A percentile compares a stretch with the other conserved stretches of the same genome.
These are phyloP conservation scores for Kwoniella europaea DNA, from an alignment of 768 basidiomycete genomes.

Conservation along the genomic window DNA sequence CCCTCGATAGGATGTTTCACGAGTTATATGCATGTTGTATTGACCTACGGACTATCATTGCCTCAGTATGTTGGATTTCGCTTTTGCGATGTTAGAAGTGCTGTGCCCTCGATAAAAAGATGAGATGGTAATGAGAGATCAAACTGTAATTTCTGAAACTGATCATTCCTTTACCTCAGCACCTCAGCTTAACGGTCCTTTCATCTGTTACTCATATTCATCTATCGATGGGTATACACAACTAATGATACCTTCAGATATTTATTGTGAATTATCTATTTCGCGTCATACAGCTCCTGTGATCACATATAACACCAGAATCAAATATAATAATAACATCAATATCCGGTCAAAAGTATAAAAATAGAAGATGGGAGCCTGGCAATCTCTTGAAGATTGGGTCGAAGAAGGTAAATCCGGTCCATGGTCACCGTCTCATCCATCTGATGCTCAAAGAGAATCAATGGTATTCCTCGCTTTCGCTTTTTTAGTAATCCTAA, in stretches of 20 bases:
- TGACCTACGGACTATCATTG: too few relatives aligned
- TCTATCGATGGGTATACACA: too few relatives aligned
- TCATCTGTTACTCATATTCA: not conserved
- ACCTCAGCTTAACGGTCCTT: not conserved
- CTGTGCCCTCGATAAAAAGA: too few relatives aligned
- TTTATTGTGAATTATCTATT: too few relatives aligned
- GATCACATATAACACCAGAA: too few relatives aligned
- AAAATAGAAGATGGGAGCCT: conserved; percentile 6
- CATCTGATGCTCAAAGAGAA: conserved; percentile 33
- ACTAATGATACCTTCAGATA: too few relatives aligned
- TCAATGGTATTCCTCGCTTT: conserved; percentile 26
- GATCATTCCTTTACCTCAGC: not conserved
- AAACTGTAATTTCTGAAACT: not conserved
- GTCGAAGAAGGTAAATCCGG: conserved; percentile 13
- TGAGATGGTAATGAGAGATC: not conserved
- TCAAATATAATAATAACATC: too few relatives aligned
- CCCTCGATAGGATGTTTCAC: not conserved
- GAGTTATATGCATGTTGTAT: conserved; percentile 8
- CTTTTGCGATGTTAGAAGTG: too few relatives aligned
- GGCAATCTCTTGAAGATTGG: conserved; percentile 16
- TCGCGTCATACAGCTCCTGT: too few relatives aligned
- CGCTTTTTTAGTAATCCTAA: conserved; percentile 16
- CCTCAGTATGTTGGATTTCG: too few relatives aligned
- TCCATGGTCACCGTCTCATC: conserved; percentile 23
- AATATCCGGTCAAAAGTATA: too few relatives aligned